Percentiles rank a stretch among this genome's conserved stretches.
Evolutionary conservation across 768 basidiomycete species (phyloP).

Genomic region (Mycena belliarum): DNA sequence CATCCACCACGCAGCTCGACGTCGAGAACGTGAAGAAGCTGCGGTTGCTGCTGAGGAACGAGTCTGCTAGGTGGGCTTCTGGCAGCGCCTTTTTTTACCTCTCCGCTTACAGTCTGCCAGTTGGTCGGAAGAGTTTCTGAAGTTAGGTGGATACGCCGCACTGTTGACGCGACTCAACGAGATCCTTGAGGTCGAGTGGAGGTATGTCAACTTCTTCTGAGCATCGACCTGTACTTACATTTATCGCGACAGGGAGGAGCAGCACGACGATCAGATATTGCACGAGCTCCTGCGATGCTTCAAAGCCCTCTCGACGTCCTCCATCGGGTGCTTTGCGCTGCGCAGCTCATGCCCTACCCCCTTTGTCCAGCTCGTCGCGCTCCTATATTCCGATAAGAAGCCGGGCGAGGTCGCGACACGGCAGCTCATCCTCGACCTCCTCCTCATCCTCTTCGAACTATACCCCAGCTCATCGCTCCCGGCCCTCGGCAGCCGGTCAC

Average conservation of each 20-base stretch:
- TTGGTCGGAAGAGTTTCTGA: slow-evolving; percentile 89
- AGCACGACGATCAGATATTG: slow-evolving; percentile 93
- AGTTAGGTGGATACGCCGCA: slow-evolving; percentile 81
- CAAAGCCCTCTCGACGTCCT: slow-evolving; percentile 89
- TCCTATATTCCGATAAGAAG: slow-evolving; percentile 97
- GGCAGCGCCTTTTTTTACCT: neutral
- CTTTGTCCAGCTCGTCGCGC: slow-evolving; percentile 76
- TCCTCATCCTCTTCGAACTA: slow-evolving; percentile 85
- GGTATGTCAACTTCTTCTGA: slow-evolving; percentile 42
- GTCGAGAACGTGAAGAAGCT: slow-evolving; percentile 87
- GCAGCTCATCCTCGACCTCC: slow-evolving; percentile 86
- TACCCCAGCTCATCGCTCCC: slow-evolving; percentile 76
- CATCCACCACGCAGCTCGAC: slow-evolving; percentile 78
- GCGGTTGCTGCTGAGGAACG: slow-evolving; percentile 83
- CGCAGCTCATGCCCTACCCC: slow-evolving; percentile 89
- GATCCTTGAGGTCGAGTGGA: slow-evolving; percentile 94
- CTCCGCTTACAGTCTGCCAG: slow-evolving; percentile 36
- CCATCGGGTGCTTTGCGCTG: slow-evolving; percentile 86
- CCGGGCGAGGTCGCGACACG: slow-evolving; percentile 91
- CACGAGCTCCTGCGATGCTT: slow-evolving; percentile 92
- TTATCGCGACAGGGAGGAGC: slow-evolving; percentile 73
- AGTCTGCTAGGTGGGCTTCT: slow-evolving; percentile 70
- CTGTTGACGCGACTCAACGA: slow-evolving; percentile 86
- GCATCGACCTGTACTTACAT: slow-evolving; percentile 12
- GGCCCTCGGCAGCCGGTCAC: slow-evolving; percentile 40